Evolutionary conservation across 495 filamentous ascomycete genomes (phyloP).

Genomic region (Neurospora sublineolata): DNA sequence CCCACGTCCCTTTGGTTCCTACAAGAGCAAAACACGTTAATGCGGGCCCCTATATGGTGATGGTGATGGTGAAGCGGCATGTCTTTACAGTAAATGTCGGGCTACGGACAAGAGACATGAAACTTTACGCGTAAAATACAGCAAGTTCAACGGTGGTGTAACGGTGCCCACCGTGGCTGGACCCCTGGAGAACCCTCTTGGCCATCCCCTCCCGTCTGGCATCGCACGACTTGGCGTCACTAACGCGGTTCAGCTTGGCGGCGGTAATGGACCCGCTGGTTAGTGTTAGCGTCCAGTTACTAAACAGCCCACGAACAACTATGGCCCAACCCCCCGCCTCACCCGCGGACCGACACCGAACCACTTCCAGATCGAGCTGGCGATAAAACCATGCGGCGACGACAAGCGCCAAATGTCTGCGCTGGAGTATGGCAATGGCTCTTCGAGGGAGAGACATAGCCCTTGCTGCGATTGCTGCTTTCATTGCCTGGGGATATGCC

Average conservation of each 20-base stretch:
- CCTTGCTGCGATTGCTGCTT: constrained; percentile 55
- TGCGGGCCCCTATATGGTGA: background rate
- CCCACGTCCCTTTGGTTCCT: background rate
- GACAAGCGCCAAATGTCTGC: constrained; percentile 16
- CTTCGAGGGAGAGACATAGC: constrained; percentile 65
- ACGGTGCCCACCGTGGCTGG: background rate
- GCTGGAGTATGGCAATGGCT: constrained; percentile 49
- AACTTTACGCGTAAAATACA: background rate
- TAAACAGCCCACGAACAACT: background rate
- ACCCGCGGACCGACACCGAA: background rate
- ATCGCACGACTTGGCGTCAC: background rate
- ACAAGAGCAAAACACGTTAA: background rate
- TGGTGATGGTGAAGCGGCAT: background rate
- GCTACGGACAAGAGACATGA: background rate
- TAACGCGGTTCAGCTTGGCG: background rate
- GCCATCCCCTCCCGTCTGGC: background rate
- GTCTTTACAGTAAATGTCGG: background rate
- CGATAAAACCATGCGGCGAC: constrained; percentile 30
- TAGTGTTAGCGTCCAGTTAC: background rate
- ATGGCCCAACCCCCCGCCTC: background rate
- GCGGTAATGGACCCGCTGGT: background rate
- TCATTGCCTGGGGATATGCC: constrained; percentile 76
- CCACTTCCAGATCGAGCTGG: background rate
- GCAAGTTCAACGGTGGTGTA: background rate
- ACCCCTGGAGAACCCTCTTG: background rate